Evolutionary conservation across 257 asterid species (phyloP), one percentile per base, ranked within the genome.

Genomic region (Phtheirospermum japonicum): DNA sequence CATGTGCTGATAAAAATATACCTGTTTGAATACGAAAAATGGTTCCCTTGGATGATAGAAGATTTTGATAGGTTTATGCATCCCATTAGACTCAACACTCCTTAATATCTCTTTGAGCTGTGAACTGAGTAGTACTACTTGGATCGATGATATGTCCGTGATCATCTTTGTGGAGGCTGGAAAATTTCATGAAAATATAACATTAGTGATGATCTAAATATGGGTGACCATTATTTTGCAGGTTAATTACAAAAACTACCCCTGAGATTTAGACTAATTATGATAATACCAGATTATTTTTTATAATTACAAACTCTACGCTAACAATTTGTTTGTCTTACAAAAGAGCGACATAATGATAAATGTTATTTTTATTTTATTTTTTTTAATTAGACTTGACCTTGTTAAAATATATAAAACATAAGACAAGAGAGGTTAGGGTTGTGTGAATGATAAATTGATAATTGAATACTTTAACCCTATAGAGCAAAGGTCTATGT

Each of bases 1-100:
- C n/a, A n/a, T n/a, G n/a, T 23, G 28, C 3, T 23, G 28, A 23
- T 1, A 40, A n/a, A 57, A 33, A 3, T 3, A 52, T 67, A 82
- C 96, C 88, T 78, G 83, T 78, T 83, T 88, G 81, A 84, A 78
- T 65, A 88, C 78, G 65, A 81, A 91, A 81, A 91, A 88, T 5
- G 82, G 95, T 57, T 91, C 95, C 61, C 87, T 73, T 55, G 95
- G 95, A 69, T 84, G 82, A 68, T 88, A 88, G 28, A 75, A 53
- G 65, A 91, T 89, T 59, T 85, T 88, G 71, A 83, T 80, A 34
- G 95, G 95, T 73, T 69, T 79, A 53, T 70, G 80, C 75, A 70
- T 71, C 68, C 82, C 88, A 14, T 62, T 75, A 32, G 90, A 80
- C 33, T 83, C 82, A 12, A 70, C 76, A 46, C 78, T 80, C 80